These are phyloP conservation scores for Pythium plurisporium DNA, from an alignment of 352 stramenopile species.

Conservation along the genomic window DNA sequence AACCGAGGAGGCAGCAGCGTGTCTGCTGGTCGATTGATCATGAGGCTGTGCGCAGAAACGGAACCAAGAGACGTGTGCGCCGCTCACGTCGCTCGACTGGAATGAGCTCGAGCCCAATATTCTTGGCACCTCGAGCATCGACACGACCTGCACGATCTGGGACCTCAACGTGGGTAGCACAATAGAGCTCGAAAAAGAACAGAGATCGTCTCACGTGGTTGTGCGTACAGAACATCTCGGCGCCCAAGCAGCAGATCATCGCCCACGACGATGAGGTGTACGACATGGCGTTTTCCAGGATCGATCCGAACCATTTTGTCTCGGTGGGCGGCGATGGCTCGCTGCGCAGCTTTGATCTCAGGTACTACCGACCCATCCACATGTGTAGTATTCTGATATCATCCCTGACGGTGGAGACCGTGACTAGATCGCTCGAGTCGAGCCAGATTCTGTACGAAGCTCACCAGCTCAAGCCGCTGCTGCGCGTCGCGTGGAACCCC, in stretches of 20 bases:
- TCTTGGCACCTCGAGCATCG: constrained; percentile 95
- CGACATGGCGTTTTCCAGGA: constrained; percentile 93
- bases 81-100: constrained; percentile 98
- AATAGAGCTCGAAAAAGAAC: not conserved
- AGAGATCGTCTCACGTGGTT: not conserved
- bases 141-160: constrained; percentile 99
- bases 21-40: not conserved
- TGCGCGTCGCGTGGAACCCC: constrained; percentile 97
- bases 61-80: constrained; percentile 93
- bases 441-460: constrained; percentile 98
- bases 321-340: constrained; percentile 96
- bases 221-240: constrained; percentile 39
- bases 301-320: constrained; percentile 93
- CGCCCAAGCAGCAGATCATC: constrained; percentile 94
- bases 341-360: constrained; percentile 96
- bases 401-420: too few relatives aligned
- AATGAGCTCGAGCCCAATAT: constrained; percentile 95
- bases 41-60: constrained; percentile 26
- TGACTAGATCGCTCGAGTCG: constrained; percentile 69
- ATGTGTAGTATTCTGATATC: too few relatives aligned
- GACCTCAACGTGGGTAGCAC: constrained; percentile 88
- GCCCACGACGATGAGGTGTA: constrained; percentile 99
- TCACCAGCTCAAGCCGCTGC: constrained; percentile 79
- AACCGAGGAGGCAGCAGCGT: too few relatives aligned
- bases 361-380: constrained; percentile 54